A percentile compares a stretch with the other conserved stretches of the same genome.
Conservation (phyloP, 2,329 filamentous ascomycete genomes). For the Hymenoscyphus repandus region DNA sequence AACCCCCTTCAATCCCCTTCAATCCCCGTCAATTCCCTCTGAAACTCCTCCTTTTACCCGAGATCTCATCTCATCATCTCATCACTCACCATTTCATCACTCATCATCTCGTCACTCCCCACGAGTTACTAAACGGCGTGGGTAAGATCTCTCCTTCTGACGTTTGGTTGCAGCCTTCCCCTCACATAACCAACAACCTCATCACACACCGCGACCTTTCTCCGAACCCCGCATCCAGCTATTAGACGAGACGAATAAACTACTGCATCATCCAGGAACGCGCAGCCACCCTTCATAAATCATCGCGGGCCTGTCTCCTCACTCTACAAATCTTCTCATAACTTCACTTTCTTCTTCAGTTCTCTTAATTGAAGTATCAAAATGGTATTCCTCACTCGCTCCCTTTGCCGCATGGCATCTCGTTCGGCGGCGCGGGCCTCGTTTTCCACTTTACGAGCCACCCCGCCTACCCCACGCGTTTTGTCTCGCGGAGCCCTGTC, state of each 20-base stretch:
- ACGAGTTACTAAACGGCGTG: background rate
- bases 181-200: background rate
- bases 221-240: constrained; percentile 2
- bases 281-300: no score
- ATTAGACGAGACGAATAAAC: background rate
- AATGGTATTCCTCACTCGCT: constrained; percentile 41
- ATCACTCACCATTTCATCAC: no score
- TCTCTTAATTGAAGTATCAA: constrained; percentile 32
- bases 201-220: background rate
- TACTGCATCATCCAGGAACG: background rate
- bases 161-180: background rate
- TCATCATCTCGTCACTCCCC: no score
- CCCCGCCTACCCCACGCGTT: constrained; percentile 13
- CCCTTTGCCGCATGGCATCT: constrained; percentile 25
- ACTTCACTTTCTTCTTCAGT: background rate
- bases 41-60: no score
- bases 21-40: no score
- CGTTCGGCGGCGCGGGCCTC: constrained; percentile 12
- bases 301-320: no score
- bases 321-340: background rate
- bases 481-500: constrained; percentile 17
- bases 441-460: constrained; percentile 18
- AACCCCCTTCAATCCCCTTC: no score
- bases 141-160: background rate
- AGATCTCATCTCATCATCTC: no score